Base-by-base conservation (phyloP, 2,329 filamentous ascomycete genomes). In the Parastagonospora nodorum region DNA sequence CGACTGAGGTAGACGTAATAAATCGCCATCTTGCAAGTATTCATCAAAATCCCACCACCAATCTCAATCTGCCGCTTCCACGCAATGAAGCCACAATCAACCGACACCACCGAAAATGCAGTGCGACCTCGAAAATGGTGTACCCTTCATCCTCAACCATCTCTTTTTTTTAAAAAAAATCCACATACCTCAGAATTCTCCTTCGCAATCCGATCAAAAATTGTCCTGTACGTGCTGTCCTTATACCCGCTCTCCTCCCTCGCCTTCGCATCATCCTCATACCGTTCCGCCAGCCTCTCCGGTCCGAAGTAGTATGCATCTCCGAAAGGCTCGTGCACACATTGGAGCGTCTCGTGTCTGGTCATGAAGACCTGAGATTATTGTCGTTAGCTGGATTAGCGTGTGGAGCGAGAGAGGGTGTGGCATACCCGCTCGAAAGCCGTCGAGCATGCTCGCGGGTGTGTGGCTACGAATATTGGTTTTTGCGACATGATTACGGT, bases 251-350 rank as follows among this genome's bases (percentile, higher is more conserved):
- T 88, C 64, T 82, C 70, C 38, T 71, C 57, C 51, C 78, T 73
- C 40, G 72, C 74, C 53, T 78, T 70, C 64, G 82, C 80, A 60
- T 96, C 89, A 38, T 88, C 73, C 67, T 87, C 87, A 71, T 90
- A 99, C 65, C 94, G 85, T 45, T 84, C 78, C 67, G 89, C 87
- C 63, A 97, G 82, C 63, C 90, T 84, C 77, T 99, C 94, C 6
- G 93, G 92, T 45, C 94, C 93, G 70, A 88, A 97, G 78, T 97
- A 97, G 72, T 93, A 97, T 54, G 92, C 89, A 76, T 97, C 94
- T 46, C 93, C 93, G 75, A 97, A 97, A 5, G 94, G 94, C 78
- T 99, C 94, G 74, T 97, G 94, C 64, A 94, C 82, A 72, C 90
- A 96, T 66, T 88, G 82, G 52, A 97, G 83, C 46, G 82, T 86